Base-by-base conservation (phyloP, 2,329 filamentous ascomycete genomes). In the Arthroderma sp. region DNA sequence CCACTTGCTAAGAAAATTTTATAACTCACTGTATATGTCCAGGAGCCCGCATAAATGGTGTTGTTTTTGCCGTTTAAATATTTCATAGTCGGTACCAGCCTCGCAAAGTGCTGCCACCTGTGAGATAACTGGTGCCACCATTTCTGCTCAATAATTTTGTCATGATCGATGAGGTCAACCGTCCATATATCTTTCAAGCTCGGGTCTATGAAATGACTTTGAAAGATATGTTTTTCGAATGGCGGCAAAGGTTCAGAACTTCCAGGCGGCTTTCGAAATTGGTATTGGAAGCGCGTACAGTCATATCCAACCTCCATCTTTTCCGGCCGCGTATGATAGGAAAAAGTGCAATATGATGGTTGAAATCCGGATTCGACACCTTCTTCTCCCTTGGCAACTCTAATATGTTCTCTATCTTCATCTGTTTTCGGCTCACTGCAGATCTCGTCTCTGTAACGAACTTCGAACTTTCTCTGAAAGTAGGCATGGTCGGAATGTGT, bases 251-350 rank as follows among this genome's bases (percentile, higher is more conserved):
- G 53, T 13, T 66, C 61, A 1, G 64, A 65, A 13, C 17, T 54
- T 3, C 33, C 52, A 13, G 19, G 19, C 23, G 53, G 66, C 19
- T 68, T 67, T 1, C 81, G 81, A 61, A 89, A 85, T 66, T 88
- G 85, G 47, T 83, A 78, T 67, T 89, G 85, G 70, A 88, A 88
- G 67, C 87, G 86, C 38, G 82, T 85, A 71, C 83, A 86, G 68
- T 89, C 84, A 70, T 88, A 89, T 58, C 80, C 84, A 77, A 75
- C 81, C 66, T 81, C 79, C 37, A 76, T 77, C 67, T 82, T 82
- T 2, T 74, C 76, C 6, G 72, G 72, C 61, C 80, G 78, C 19
- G 74, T 63, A 0, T 71, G 69, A 64, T 82, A 82, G 62, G 76
- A 77, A 58, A 82, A 79, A 63, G 80, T 83, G 63, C 78, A 77